phyloP scores from a whole-genome alignment of 2,329 filamentous ascomycete genomes.

The Talaromyces sp. region DNA sequence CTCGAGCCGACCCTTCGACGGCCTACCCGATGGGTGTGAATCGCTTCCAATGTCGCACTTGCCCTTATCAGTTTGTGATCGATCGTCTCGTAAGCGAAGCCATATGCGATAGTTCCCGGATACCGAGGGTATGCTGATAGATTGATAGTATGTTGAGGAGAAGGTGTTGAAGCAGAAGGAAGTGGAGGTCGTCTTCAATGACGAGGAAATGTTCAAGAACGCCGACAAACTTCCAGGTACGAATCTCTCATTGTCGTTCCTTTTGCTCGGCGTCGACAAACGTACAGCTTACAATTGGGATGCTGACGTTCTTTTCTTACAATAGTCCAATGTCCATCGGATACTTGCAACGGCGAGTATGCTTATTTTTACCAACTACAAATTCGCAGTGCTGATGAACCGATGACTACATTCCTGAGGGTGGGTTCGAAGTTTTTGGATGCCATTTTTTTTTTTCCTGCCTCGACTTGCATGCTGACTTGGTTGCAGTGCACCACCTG shows the following conservation, averaged over 20 bases:
- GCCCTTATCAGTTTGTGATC: slow-evolving; percentile 85
- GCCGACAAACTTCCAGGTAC: slow-evolving; percentile 71
- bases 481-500: slow-evolving; percentile 43
- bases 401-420: slow-evolving; percentile 96
- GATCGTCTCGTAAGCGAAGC: slow-evolving; percentile 49
- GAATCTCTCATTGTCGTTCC: slow-evolving; percentile 21
- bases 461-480: neutral
- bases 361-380: slow-evolving; percentile 96
- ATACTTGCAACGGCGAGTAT: slow-evolving; percentile 74
- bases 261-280: neutral
- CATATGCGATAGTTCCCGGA: neutral
- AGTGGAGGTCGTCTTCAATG: slow-evolving; percentile 85
- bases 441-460: neutral
- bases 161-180: slow-evolving; percentile 78
- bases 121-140: neutral
- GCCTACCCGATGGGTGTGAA: slow-evolving; percentile 54
- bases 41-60: slow-evolving; percentile 91
- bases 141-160: slow-evolving; percentile 65
- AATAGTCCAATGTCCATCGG: slow-evolving; percentile 77
- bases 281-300: neutral
- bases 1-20: slow-evolving; percentile 36
- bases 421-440: slow-evolving; percentile 39
- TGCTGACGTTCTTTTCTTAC: neutral
- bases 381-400: slow-evolving; percentile 96
- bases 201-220: slow-evolving; percentile 83